Conservation (phyloP, 805 yeast genomes). For the Saitoella complicata region DNA sequence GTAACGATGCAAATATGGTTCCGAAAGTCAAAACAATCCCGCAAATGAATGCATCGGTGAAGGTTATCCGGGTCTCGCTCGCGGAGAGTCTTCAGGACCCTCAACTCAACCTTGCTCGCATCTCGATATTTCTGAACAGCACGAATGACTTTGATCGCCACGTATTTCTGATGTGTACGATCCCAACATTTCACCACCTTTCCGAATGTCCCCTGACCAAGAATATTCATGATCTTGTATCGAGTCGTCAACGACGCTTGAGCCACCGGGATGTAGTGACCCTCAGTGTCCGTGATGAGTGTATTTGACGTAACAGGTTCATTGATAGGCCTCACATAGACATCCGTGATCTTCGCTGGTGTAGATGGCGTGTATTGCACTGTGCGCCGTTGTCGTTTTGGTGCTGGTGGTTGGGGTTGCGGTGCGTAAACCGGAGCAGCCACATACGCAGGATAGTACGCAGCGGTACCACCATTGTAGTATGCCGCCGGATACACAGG, state of each 20-base stretch:
- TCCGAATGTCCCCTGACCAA: constrained; percentile 91
- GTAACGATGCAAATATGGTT: constrained; percentile 92
- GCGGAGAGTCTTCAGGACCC: constrained; percentile 61
- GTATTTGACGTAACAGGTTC: no score
- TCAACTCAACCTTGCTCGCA: constrained; percentile 81
- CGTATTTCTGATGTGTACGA: constrained; percentile 36
- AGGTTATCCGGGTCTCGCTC: constrained; percentile 50
- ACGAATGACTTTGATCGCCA: constrained; percentile 84
- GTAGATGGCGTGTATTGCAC: no score
- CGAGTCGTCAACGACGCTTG: constrained; percentile 31
- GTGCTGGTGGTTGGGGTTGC: no score
- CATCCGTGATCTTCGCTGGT: no score
- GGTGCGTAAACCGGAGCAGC: no score
- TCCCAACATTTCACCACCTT: constrained; percentile 79
- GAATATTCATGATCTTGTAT: constrained; percentile 45
- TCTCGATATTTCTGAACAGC: constrained; percentile 89
- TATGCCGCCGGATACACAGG: no score
- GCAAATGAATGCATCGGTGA: constrained; percentile 68
- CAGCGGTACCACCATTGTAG: no score
- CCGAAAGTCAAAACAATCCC: constrained; percentile 81
- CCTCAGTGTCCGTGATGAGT: no score
- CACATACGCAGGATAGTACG: no score
- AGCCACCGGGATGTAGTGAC: constrained; percentile 38
- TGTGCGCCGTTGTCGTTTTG: no score
- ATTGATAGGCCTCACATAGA: no score